Percentiles rank a stretch among this genome's conserved stretches.
phyloP scores from a whole-genome alignment of 2,329 filamentous ascomycete species.

The Sclerotinia borealis region DNA sequence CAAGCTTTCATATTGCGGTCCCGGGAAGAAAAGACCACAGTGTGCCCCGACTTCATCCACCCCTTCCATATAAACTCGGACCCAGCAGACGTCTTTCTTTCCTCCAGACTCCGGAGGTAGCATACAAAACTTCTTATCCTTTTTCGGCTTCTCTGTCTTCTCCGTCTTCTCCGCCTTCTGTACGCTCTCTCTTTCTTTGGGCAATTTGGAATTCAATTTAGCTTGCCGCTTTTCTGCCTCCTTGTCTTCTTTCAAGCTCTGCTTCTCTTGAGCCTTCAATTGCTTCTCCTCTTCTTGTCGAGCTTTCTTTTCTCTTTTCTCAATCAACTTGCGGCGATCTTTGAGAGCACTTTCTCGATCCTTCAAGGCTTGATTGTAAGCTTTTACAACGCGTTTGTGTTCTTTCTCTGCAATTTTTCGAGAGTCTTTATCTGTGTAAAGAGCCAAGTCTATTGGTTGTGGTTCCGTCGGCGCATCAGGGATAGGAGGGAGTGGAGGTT shows the following conservation, averaged over 20 bases:
- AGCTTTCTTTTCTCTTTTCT: constrained; percentile 43
- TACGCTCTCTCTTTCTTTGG: constrained; percentile 28
- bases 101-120: constrained; percentile 53
- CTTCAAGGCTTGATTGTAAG: constrained; percentile 61
- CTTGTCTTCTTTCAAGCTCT: constrained; percentile 31
- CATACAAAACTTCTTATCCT: constrained; percentile 65
- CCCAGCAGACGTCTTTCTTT: constrained; percentile 64
- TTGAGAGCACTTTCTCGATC: constrained; percentile 58
- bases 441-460: constrained; percentile 48
- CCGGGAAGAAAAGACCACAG: constrained; percentile 71
- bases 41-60: constrained; percentile 84
- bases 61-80: constrained; percentile 72
- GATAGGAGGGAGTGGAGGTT: constrained; percentile 40
- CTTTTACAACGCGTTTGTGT: constrained; percentile 54
- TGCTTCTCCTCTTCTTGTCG: constrained; percentile 37
- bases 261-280: constrained; percentile 30
- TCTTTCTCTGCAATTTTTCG: constrained; percentile 66
- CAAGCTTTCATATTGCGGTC: constrained; percentile 67
- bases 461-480: constrained; percentile 49
- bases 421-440: constrained; percentile 56
- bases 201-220: constrained; percentile 21
- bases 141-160: constrained; percentile 26
- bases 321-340: constrained; percentile 54
- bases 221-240: constrained; percentile 28
- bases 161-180: constrained; percentile 23